These are phyloP conservation scores for Gynochthodes officinalis DNA, from an alignment of 257 asterid species.

Conservation along the genomic window DNA sequence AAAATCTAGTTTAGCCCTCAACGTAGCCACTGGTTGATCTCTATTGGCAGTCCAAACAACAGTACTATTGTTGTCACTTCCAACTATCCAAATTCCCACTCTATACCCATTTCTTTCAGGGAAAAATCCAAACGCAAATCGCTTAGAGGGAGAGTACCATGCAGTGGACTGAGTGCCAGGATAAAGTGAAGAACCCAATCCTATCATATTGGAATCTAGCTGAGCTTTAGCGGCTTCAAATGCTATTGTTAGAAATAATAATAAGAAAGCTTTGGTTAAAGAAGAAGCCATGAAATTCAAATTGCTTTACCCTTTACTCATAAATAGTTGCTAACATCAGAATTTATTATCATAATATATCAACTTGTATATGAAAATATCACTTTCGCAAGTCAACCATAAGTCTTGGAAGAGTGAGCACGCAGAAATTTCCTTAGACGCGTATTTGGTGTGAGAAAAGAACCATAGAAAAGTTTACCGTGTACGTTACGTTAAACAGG, in stretches of 20 bases:
- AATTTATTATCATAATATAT: neutral
- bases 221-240: conserved; percentile 15
- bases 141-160: conserved; percentile 24
- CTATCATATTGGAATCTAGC: neutral
- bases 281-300: conserved; percentile 21
- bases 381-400: neutral
- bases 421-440: neutral
- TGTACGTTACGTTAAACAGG: no score
- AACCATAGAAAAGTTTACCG: no score
- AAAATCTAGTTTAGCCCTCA: conserved; percentile 13
- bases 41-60: conserved; percentile 25
- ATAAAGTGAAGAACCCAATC: conserved; percentile 14
- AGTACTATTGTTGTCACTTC: conserved; percentile 10
- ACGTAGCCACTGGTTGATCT: conserved; percentile 17
- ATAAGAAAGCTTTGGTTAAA: conserved; percentile 7
- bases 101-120: conserved; percentile 21
- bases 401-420: neutral
- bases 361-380: neutral
- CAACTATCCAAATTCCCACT: conserved; percentile 27
- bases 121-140: conserved; percentile 24
- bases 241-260: neutral
- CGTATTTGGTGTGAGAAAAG: neutral
- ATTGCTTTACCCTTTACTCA: neutral
- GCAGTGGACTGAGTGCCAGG: conserved; percentile 11
- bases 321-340: neutral